These are phyloP conservation scores for Pythium grandisporangium DNA, from an alignment of 352 stramenopile species.

Conservation along the genomic window DNA sequence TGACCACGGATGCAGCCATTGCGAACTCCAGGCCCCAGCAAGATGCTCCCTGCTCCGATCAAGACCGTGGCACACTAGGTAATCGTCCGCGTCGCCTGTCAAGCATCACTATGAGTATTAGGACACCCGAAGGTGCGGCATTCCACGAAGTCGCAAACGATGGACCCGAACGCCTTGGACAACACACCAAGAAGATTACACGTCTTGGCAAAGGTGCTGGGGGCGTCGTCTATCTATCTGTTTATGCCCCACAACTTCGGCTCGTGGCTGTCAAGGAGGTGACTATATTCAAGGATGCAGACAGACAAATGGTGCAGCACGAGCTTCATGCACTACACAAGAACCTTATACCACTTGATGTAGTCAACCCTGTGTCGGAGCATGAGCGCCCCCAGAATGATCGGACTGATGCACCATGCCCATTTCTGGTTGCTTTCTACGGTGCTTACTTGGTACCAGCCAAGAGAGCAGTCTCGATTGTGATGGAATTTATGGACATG, in stretches of 20 bases:
- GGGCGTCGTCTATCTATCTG: slow-evolving; percentile 67
- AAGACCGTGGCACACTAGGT: no score
- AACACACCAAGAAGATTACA: slow-evolving; percentile 56
- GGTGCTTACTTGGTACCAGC: slow-evolving; percentile 76
- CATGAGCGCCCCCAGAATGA: slow-evolving; percentile 4
- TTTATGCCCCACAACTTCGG: slow-evolving; percentile 79
- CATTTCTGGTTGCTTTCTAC: slow-evolving; percentile 86
- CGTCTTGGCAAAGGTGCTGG: slow-evolving; percentile 76
- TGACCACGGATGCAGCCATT: no score
- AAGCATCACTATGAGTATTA: slow-evolving; percentile 51
- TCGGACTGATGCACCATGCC: slow-evolving; percentile 20
- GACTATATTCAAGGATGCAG: slow-evolving; percentile 67
- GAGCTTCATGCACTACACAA: slow-evolving; percentile 83
- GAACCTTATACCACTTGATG: slow-evolving; percentile 66
- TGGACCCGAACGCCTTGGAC: slow-evolving; percentile 49
- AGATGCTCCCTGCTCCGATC: no score
- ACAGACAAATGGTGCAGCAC: slow-evolving; percentile 77
- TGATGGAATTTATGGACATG: slow-evolving; percentile 92
- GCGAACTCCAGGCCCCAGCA: no score
- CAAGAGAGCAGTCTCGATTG: slow-evolving; percentile 71
- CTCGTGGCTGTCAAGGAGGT: slow-evolving; percentile 86
- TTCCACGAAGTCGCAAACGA: slow-evolving; percentile 70
- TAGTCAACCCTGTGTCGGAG: slow-evolving; percentile 1
- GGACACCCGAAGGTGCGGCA: slow-evolving; percentile 52
- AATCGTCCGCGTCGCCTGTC: slow-evolving; percentile 25